A percentile compares a stretch with the other conserved stretches of the same genome.
phyloP scores from a whole-genome alignment of 352 stramenopile species.

The Globisporangium perplexum region DNA sequence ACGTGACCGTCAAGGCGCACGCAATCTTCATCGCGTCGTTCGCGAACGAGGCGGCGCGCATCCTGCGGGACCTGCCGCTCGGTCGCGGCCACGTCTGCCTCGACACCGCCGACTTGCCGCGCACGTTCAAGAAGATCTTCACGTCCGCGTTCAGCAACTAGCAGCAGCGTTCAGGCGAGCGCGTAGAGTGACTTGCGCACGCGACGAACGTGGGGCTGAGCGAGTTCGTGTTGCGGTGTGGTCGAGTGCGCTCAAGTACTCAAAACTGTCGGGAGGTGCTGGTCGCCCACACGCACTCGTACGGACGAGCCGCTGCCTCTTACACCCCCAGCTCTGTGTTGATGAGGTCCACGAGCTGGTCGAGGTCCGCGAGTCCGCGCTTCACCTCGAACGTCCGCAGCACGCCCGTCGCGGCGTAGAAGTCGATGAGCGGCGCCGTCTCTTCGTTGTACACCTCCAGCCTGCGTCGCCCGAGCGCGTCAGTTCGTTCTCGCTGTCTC shows the following conservation, averaged over 20 bases:
- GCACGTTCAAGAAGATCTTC: conserved; percentile 86
- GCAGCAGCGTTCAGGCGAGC: not conserved
- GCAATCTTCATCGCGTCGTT: conserved; percentile 85
- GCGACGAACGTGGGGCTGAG: not conserved
- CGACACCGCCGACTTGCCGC: conserved; percentile 71
- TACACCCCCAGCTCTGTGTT: conserved; percentile 36
- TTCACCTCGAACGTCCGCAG: conserved; percentile 85
- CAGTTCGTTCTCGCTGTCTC: not conserved
- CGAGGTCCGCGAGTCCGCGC: conserved; percentile 74
- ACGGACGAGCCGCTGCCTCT: not conserved
- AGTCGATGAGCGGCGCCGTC: conserved; percentile 82
- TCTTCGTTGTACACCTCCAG: conserved; percentile 88
- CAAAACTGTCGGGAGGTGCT: conserved; percentile 1
- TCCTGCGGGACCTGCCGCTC: conserved; percentile 51
- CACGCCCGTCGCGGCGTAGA: conserved; percentile 76
- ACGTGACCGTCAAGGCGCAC: conserved; percentile 60
- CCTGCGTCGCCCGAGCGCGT: conserved; percentile 10
- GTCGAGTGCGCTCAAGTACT: not conserved
- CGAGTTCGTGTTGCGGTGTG: not conserved
- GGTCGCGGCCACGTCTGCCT: conserved; percentile 76
- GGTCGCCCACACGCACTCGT: no score
- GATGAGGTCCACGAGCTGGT: conserved; percentile 71
- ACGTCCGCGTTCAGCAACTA: conserved; percentile 41
- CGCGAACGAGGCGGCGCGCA: conserved; percentile 67
- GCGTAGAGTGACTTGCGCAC: not conserved